These are phyloP conservation scores for Boletus sensibilis DNA, from an alignment of 768 basidiomycete species.

Conservation along the genomic window DNA sequence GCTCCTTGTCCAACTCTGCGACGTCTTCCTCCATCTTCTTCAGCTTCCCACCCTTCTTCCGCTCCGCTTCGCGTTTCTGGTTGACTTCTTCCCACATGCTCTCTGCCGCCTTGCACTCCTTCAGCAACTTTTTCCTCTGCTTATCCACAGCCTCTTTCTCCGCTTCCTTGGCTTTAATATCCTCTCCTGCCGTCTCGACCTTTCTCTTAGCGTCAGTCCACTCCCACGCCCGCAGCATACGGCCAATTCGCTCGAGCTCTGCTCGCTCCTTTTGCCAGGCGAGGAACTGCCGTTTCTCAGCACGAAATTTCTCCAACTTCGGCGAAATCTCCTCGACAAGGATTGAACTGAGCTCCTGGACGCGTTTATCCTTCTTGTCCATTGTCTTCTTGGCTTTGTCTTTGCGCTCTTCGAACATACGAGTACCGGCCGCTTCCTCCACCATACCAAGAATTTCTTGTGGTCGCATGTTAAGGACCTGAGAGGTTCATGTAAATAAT, in stretches of 20 bases:
- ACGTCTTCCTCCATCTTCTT: constrained; percentile 83
- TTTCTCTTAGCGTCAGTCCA: constrained; percentile 67
- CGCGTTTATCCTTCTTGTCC: constrained; percentile 94
- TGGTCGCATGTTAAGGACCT: constrained; percentile 95
- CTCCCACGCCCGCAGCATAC: constrained; percentile 84
- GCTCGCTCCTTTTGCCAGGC: constrained; percentile 86
- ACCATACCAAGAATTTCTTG: constrained; percentile 98
- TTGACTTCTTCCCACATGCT: constrained; percentile 63
- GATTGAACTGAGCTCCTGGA: constrained; percentile 80
- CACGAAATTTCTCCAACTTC: constrained; percentile 86
- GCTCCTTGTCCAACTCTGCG: constrained; percentile 69
- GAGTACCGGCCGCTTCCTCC: constrained; percentile 96
- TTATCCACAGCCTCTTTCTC: constrained; percentile 49
- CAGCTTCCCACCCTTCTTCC: constrained; percentile 90
- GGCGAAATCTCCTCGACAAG: constrained; percentile 91
- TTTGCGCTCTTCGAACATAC: constrained; percentile 99
- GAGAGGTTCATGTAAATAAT: not conserved
- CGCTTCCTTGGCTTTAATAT: constrained; percentile 49
- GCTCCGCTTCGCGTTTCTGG: constrained; percentile 79
- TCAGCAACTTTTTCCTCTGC: constrained; percentile 47
- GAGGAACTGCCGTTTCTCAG: constrained; percentile 85
- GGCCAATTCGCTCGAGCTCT: constrained; percentile 83
- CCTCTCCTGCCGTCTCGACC: constrained; percentile 52
- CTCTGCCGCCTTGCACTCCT: constrained; percentile 65
- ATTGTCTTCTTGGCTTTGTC: constrained; percentile 96